These are phyloP conservation scores for Gaillardinia entomophila DNA, from an alignment of 805 yeast genomes.

Conservation along the genomic window DNA sequence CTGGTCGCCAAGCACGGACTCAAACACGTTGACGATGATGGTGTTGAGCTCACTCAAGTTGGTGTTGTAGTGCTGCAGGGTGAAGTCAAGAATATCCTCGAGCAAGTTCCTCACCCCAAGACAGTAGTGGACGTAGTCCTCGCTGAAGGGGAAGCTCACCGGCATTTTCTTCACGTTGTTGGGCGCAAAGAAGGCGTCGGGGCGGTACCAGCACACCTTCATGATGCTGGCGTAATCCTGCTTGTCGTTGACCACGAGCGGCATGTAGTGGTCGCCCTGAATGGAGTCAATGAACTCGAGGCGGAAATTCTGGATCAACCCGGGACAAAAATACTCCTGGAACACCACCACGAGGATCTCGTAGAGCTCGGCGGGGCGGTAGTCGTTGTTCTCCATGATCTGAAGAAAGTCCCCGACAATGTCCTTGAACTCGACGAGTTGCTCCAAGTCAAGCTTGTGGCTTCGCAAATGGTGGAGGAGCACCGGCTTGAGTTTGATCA, in stretches of 20 bases:
- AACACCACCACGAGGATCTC: slow-evolving; percentile 56
- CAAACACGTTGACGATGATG: slow-evolving; percentile 58
- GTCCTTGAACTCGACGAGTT: slow-evolving; percentile 51
- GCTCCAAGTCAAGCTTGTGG: slow-evolving; percentile 32
- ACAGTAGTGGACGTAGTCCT: slow-evolving; percentile 82
- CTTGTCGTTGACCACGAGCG: slow-evolving; percentile 60
- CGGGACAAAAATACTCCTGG: slow-evolving; percentile 51
- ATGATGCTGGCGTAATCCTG: slow-evolving; percentile 59
- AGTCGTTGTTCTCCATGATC: slow-evolving; percentile 67
- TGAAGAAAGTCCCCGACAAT: slow-evolving; percentile 67
- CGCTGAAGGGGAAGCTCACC: slow-evolving; percentile 71
- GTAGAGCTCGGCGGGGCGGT: slow-evolving; percentile 55
- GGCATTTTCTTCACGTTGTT: slow-evolving; percentile 48
- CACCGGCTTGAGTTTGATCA: slow-evolving; percentile 53
- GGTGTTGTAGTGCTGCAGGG: slow-evolving; percentile 59
- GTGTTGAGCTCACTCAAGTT: slow-evolving; percentile 53
- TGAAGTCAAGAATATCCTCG: slow-evolving; percentile 56
- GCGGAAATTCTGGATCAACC: slow-evolving; percentile 50
- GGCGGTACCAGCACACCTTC: slow-evolving; percentile 64
- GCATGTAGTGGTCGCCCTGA: slow-evolving; percentile 83
- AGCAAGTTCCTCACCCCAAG: slow-evolving; percentile 64
- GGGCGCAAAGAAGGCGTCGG: slow-evolving; percentile 42
- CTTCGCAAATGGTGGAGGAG: slow-evolving; percentile 42
- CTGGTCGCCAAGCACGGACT: slow-evolving; percentile 52
- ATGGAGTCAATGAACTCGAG: slow-evolving; percentile 57